phyloP scores from a whole-genome alignment of 1,284 basidiomycete genomes.

The Kalmanozyma brasiliensis region DNA sequence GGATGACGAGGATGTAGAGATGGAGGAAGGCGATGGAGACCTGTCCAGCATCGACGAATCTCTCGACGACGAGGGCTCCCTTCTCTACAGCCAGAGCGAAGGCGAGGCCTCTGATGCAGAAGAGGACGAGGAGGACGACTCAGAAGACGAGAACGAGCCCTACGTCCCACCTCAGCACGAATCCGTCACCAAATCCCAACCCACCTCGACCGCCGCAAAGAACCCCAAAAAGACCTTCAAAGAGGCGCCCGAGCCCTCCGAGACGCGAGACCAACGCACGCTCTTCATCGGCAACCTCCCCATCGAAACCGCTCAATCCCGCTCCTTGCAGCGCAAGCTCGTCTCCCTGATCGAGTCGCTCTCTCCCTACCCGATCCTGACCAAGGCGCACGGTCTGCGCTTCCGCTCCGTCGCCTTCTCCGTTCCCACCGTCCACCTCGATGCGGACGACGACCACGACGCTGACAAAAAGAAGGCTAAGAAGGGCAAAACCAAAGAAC shows the following conservation, averaged over 20 bases:
- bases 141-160: slow-evolving; percentile 48
- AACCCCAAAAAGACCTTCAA: slow-evolving; percentile 52
- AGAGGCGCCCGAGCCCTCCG: slow-evolving; percentile 46
- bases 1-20: slow-evolving; percentile 25
- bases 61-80: slow-evolving; percentile 36
- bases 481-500: slow-evolving; percentile 69
- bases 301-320: slow-evolving; percentile 77
- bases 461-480: slow-evolving; percentile 62
- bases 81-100: slow-evolving; percentile 35
- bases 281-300: slow-evolving; percentile 93
- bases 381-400: slow-evolving; percentile 59
- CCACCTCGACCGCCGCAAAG: slow-evolving; percentile 35
- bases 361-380: slow-evolving; percentile 55
- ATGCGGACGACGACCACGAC: slow-evolving; percentile 53
- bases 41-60: slow-evolving; percentile 35
- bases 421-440: slow-evolving; percentile 61
- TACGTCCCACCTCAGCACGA: slow-evolving; percentile 68
- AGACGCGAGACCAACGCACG: slow-evolving; percentile 78
- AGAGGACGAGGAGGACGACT: slow-evolving; percentile 22
- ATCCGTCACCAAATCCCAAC: slow-evolving; percentile 48
- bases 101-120: slow-evolving; percentile 21
- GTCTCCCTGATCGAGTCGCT: slow-evolving; percentile 65
- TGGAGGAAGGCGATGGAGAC: slow-evolving; percentile 42
- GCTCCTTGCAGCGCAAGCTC: slow-evolving; percentile 66
- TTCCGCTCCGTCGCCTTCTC: slow-evolving; percentile 67